phyloP scores from a whole-genome alignment of 1,139 yeast genomes.

The Petasospora fabianii region DNA sequence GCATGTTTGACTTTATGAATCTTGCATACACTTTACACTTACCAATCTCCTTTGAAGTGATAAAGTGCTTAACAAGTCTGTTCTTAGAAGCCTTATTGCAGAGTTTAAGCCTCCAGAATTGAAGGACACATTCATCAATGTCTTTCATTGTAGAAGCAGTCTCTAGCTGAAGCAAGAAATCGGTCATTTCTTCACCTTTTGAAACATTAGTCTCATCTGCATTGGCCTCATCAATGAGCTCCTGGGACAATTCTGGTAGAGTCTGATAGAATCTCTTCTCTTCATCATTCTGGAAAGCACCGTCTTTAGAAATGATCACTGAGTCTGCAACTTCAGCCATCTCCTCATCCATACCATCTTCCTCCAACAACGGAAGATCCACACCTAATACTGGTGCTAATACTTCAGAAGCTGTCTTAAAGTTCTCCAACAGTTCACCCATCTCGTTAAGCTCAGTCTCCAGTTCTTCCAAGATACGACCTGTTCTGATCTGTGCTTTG shows the following conservation, averaged over 20 bases:
- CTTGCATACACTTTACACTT: constrained; percentile 52
- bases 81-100: constrained; percentile 74
- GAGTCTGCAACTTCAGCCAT: constrained; percentile 8
- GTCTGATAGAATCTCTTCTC: constrained; percentile 58
- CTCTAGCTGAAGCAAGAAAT: constrained; percentile 45
- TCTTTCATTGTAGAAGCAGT: constrained; percentile 43
- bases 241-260: constrained; percentile 35
- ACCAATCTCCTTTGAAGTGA: constrained; percentile 41
- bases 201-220: constrained; percentile 17
- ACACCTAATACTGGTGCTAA: constrained; percentile 43
- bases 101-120: constrained; percentile 50
- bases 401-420: constrained; percentile 41
- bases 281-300: constrained; percentile 68
- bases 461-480: constrained; percentile 55
- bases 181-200: constrained; percentile 43
- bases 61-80: constrained; percentile 54
- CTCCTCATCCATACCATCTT: constrained; percentile 26
- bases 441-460: constrained; percentile 41
- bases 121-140: constrained; percentile 52
- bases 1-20: constrained; percentile 59
- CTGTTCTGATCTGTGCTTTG: constrained; percentile 61
- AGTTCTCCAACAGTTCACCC: constrained; percentile 40
- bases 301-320: constrained; percentile 10
- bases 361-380: constrained; percentile 29
- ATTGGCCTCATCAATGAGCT: constrained; percentile 15